Evolutionary conservation across 495 filamentous ascomycete genomes (phyloP), one percentile per base, ranked within the genome.

Genomic region (Aspergillus ellipticus): DNA sequence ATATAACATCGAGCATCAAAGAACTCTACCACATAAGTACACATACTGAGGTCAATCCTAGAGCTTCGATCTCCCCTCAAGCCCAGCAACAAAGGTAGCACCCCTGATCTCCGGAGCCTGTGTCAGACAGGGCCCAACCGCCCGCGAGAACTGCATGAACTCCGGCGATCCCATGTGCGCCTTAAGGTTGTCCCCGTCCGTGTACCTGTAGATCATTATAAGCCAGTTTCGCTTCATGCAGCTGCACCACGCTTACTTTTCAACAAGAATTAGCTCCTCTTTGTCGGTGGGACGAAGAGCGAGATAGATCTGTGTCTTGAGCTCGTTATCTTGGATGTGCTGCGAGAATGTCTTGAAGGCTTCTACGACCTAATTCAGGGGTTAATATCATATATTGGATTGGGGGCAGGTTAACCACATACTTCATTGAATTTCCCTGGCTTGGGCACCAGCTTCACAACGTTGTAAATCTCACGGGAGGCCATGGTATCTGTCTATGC

Each of bases 61-160:
- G 51, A 63, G 53, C 57, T 63, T 63, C 21, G 60, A 49, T 51
- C 60, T 54, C 5, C 56, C 57, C 16, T 59, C 54, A 51, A 63
- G 53, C 21, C 60, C 60, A 29, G n/a, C 56, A 10, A 63, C 31
- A 42, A 59, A 59, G 4, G 20, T 29, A 6, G 56, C 56, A 16
- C 53, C 35, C 42, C 50, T 58, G 24, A 59, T 57, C 17, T 63
- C 53, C 9, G 60, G 53, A 16, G 57, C 21, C 56, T 52, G 22
- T 4, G 60, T 56, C 45, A 63, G 20, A 9, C 24, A 28, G 0
- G 53, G 50, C 8, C 50, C 60, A 42, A 63, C 41, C 13, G 53
- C 50, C n/a, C 41, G 56, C 0, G 39, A 43, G 41, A 63, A 63
- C 39, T 56, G 42, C 50, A 54, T 57, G 21, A 63, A 63, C 24